Percentiles rank a stretch among this genome's conserved stretches.
phyloP scores from a whole-genome alignment of 257 asterid genomes.

The Galeopsis tetrahit region DNA sequence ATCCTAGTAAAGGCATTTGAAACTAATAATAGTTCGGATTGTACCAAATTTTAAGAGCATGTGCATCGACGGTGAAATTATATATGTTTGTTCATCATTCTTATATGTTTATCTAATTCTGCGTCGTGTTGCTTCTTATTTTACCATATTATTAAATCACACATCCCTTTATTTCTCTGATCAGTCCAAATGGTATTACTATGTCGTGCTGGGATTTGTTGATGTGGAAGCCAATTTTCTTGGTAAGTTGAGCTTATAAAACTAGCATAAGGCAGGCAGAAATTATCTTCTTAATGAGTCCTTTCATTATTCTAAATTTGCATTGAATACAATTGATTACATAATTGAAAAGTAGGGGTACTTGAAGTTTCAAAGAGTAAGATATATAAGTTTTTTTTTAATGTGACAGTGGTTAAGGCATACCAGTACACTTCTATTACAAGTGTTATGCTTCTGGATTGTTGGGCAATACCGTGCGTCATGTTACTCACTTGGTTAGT shows the following conservation, averaged over 20 bases:
- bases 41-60: neutral
- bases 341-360: neutral
- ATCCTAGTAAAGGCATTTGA: neutral
- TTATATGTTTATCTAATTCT: neutral
- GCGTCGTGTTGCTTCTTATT: neutral
- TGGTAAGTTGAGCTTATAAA: slow-evolving; percentile 53
- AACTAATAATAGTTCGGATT: neutral
- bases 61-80: neutral
- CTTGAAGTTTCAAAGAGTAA: neutral
- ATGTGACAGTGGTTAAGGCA: slow-evolving; percentile 84
- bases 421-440: slow-evolving; percentile 96
- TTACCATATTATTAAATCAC: neutral
- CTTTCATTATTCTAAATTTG: neutral
- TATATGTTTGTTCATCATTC: neutral
- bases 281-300: neutral
- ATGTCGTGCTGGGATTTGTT: slow-evolving; percentile 75
- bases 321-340: too few relatives aligned
- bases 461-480: slow-evolving; percentile 98
- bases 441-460: slow-evolving; percentile 94
- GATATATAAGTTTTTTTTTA: slow-evolving; percentile 3
- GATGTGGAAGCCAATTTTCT: slow-evolving; percentile 98
- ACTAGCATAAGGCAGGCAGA: neutral
- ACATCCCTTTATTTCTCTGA: slow-evolving; percentile 5
- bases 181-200: slow-evolving; percentile 96
- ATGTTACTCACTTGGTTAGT: slow-evolving; percentile 81